These are phyloP conservation scores for Cairneyella variabilis DNA, from an alignment of 495 filamentous ascomycete species.

Conservation along the genomic window DNA sequence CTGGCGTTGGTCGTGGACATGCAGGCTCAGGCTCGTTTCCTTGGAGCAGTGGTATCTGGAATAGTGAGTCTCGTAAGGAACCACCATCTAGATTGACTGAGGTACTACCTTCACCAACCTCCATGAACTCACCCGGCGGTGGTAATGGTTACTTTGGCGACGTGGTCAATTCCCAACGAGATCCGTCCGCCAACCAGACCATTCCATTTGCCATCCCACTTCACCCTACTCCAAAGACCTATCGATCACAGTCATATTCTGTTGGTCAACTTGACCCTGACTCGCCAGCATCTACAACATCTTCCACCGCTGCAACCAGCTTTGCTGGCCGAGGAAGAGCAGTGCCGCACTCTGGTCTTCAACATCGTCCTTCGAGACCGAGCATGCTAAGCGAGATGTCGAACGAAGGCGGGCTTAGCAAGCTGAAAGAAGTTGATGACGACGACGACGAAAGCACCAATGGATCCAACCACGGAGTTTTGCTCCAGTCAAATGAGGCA, in stretches of 20 bases:
- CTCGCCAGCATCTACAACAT: conserved; percentile 33
- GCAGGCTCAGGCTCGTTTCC: conserved; percentile 57
- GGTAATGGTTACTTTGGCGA: conserved; percentile 40
- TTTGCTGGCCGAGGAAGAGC: conserved; percentile 51
- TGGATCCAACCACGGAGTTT: conserved; percentile 55
- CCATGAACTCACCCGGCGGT: conserved; percentile 49
- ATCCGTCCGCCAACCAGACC: conserved; percentile 48
- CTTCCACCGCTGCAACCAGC: conserved; percentile 38
- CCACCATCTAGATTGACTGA: conserved; percentile 70
- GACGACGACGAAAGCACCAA: conserved; percentile 69
- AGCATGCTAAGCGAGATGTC: conserved; percentile 81
- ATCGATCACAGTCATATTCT: conserved; percentile 94
- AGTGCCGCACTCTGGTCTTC: conserved; percentile 57
- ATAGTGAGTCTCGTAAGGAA: conserved; percentile 67
- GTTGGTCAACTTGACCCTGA: conserved; percentile 88
- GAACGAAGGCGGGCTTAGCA: conserved; percentile 68
- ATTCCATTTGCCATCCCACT: conserved; percentile 89
- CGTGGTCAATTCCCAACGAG: conserved; percentile 34
- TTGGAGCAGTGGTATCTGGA: conserved; percentile 78
- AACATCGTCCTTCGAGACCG: conserved; percentile 79
- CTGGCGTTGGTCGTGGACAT: conserved; percentile 49
- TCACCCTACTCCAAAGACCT: conserved; percentile 86
- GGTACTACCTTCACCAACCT: conserved; percentile 73
- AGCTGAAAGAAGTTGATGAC: conserved; percentile 78
- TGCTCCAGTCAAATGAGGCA: conserved; percentile 55